Percentiles rank a stretch among this genome's conserved stretches.
Conservation (phyloP, 306 rosid species). For the Cyclanthera cordifolia region DNA sequence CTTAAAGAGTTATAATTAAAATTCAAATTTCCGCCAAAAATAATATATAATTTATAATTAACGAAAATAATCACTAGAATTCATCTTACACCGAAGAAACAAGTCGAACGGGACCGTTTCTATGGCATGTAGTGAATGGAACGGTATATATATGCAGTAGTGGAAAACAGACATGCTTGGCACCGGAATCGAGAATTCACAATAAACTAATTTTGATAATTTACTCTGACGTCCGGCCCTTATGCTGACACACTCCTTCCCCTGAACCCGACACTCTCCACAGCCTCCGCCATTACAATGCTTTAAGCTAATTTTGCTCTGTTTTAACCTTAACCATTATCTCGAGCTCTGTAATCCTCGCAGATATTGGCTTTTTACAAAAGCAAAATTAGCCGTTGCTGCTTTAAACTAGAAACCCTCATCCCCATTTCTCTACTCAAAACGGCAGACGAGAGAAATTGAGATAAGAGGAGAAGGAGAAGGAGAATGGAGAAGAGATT, state of each 20-base stretch:
- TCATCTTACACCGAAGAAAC: too few species aligned
- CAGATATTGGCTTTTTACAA: constrained; percentile 1
- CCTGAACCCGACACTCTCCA: not conserved
- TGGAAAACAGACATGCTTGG: constrained; percentile 17
- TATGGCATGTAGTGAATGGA: not conserved
- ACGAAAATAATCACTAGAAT: too few species aligned
- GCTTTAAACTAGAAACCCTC: not conserved
- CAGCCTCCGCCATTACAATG: not conserved
- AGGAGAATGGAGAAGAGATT: constrained; percentile 33
- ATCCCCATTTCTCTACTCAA: not conserved
- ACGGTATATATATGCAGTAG: not conserved
- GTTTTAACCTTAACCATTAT: not conserved
- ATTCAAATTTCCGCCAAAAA: too few species aligned
- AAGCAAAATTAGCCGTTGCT: constrained; percentile 39
- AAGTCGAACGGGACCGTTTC: not conserved
- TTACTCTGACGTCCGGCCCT: constrained; percentile 33
- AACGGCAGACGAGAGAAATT: not conserved
- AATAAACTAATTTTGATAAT: not conserved
- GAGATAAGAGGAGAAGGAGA: not conserved
- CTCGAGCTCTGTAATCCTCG: constrained; percentile 13
- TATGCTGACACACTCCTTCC: constrained; percentile 15
- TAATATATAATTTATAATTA: too few species aligned
- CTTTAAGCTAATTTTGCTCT: constrained; percentile 1
- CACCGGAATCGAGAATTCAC: not conserved
- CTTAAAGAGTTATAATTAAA: too few species aligned